These are phyloP conservation scores for Porcisia hertigi DNA, from an alignment of 208 protist species.

Conservation along the genomic window DNA sequence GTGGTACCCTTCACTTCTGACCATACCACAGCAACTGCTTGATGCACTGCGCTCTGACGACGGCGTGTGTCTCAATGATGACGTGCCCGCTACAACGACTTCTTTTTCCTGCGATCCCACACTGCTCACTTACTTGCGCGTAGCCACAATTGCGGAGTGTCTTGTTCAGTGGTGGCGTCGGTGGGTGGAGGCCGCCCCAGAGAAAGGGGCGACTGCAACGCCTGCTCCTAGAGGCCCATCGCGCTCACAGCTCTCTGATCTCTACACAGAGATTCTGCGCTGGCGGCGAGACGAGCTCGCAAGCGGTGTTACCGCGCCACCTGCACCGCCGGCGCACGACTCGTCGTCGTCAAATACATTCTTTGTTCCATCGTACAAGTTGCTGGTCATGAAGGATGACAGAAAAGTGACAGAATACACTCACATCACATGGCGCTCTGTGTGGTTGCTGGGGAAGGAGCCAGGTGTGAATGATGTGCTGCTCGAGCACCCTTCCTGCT, in stretches of 20 bases:
- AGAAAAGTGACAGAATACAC: constrained; percentile 33
- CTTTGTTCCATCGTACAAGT: constrained; percentile 57
- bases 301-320: background rate
- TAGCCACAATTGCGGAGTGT: constrained; percentile 48
- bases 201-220: background rate
- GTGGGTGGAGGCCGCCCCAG: background rate
- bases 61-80: background rate
- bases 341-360: constrained; percentile 19
- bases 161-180: constrained; percentile 14
- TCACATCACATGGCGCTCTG: constrained; percentile 41
- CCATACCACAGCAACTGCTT: constrained; percentile 71
- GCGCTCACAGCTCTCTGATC: constrained; percentile 9
- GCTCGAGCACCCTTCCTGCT: constrained; percentile 82
- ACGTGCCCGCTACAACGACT: background rate
- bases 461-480: constrained; percentile 56
- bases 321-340: background rate
- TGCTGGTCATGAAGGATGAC: constrained; percentile 63
- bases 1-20: constrained; percentile 80
- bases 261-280: constrained; percentile 37
- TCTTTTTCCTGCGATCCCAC: constrained; percentile 33
- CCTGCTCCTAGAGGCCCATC: background rate
- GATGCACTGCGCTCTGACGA: constrained; percentile 46
- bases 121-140: constrained; percentile 44
- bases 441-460: constrained; percentile 76
- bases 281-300: constrained; percentile 23